Evolutionary conservation across 2,329 filamentous ascomycete genomes (phyloP), one percentile per base, ranked within the genome.

Genomic region (Coniochaeta prunicola): DNA sequence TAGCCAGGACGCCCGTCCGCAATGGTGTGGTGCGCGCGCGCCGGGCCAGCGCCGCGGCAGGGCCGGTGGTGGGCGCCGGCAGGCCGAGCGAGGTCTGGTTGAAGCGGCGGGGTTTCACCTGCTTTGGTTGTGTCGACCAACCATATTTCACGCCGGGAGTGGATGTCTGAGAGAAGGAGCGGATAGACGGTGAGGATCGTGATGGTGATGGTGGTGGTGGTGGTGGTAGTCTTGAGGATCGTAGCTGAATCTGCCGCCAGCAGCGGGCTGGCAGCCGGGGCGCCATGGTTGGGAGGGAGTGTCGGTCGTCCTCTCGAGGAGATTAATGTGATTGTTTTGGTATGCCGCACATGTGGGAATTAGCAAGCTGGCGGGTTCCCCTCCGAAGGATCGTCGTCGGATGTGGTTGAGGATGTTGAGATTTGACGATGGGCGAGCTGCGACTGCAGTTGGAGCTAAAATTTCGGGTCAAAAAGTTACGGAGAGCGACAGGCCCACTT

Each of bases 1-100:
- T 82, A 13, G 89, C 92, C 53, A 99, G 81, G 9, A 91, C 87
- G 31, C 94, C 94, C 2, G 92, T 87, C 30, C 94, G 89, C 45
- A 86, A 68, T 1, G 85, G 85, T 15, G 84, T 83, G 17, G 83
- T 84, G 63, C 76, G 77, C 64, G 78, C 81, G 66, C 78, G 81
- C 54, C 85, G 82, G 73, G 76, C 74, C 60, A 87, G 79, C 7
- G 85, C 84, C 10, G 85, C 85, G 1, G 81, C 82, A 1, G 83
- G 83, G 0, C 84, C 83, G 8, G 80, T 77, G 10, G 81, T 82
- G 53, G 80, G 82, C 4, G 70, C 71, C 2, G 85, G 84, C 2
- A 88, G 76, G 40, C 83, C 84, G 0, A 80, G 69, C 53, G 76
- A 78, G 53, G 74, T 69, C 69, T 85, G 82, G 73, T 87, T 87